Evolutionary conservation across 2,329 filamentous ascomycete species (phyloP).

Genomic region (Hypocrella siamensis): DNA sequence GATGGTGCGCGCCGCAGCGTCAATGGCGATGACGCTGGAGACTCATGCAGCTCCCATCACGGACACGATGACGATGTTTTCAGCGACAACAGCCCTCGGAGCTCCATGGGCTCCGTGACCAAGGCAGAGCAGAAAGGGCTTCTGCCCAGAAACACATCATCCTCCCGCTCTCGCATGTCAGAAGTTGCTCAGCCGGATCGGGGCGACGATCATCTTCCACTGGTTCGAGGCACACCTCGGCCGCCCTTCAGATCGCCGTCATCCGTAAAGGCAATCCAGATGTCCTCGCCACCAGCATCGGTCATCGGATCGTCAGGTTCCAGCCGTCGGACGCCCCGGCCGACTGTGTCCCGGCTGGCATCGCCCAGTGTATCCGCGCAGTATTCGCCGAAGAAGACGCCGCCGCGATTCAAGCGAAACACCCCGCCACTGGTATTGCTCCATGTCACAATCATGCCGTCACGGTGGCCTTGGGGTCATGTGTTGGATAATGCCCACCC

Average conservation of each 20-base stretch:
- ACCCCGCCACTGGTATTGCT: constrained; percentile 58
- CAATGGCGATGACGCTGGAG: constrained; percentile 14
- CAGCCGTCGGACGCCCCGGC: constrained; percentile 28
- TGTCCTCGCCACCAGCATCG: constrained; percentile 49
- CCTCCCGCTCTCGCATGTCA: constrained; percentile 32
- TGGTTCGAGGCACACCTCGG: constrained; percentile 42
- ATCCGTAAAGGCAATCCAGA: constrained; percentile 54
- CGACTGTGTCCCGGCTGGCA: constrained; percentile 39
- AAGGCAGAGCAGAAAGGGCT: constrained; percentile 17
- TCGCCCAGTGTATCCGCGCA: constrained; percentile 36
- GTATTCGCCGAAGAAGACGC: constrained; percentile 41
- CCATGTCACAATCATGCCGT: constrained; percentile 60
- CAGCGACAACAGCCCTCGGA: constrained; percentile 40
- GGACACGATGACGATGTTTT: constrained; percentile 42
- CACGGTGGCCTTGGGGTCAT: constrained; percentile 48
- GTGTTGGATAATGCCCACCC: constrained; percentile 29
- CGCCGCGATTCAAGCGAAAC: constrained; percentile 38
- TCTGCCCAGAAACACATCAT: constrained; percentile 9
- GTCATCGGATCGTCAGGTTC: constrained; percentile 40
- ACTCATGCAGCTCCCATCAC: constrained; percentile 35
- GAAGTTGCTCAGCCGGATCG: constrained; percentile 32
- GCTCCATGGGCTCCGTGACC: constrained; percentile 36
- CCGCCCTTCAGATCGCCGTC: constrained; percentile 55
- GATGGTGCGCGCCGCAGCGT: constrained; percentile 6
- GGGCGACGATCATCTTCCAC: constrained; percentile 32